Evolutionary conservation across 169 alveolate genomes (phyloP), one percentile per base, ranked within the genome.

Genomic region (Sarcocystis neurona): DNA sequence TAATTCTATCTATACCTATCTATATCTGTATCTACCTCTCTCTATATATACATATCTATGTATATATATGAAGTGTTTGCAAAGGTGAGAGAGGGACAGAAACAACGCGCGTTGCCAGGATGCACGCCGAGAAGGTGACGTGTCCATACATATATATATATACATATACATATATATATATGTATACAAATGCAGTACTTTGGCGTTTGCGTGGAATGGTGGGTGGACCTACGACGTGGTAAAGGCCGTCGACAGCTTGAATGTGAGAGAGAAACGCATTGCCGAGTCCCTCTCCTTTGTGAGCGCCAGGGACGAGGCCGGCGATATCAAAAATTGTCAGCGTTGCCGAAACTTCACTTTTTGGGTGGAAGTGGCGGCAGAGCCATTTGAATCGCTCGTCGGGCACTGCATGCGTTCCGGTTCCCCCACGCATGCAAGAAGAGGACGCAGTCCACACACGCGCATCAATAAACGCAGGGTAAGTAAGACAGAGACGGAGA

Each of bases 251-350:
- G 15, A 97, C 98, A 46, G 99, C 99, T 72, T 91, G 94, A 66
- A 99, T 99, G 92, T 99, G 98, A 18, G 99, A 97, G 75, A 99
- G 94, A 95, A 99, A 99, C 66, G 98, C 99, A 91, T 98, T 98
- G 68, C 99, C 99, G 66, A 99, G 98, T 3, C 99, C 99, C 93
- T 98, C 99, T 27, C 99, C 99, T 79, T 97, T 96, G 86, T 97
- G 98, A 23, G 99, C 99, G 56, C 99, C 99, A 47, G 97, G 97
- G 27, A 99, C 99, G 27, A 99, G 95, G 12, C 99, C 99, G 8
- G 99, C 99, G 80, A 99, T 99, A 92, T 99, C 99, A 85, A 97
- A 96, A 53, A 99, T 97, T 20, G 99, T 95, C 46, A 99, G 90
- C 41, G 97, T 96, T 23, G 99, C 99, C 41, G 99, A 96, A 44